Evolutionary conservation across 1,139 yeast genomes (phyloP), one percentile per base, ranked within the genome.

Genomic region (Pichia sp.): DNA sequence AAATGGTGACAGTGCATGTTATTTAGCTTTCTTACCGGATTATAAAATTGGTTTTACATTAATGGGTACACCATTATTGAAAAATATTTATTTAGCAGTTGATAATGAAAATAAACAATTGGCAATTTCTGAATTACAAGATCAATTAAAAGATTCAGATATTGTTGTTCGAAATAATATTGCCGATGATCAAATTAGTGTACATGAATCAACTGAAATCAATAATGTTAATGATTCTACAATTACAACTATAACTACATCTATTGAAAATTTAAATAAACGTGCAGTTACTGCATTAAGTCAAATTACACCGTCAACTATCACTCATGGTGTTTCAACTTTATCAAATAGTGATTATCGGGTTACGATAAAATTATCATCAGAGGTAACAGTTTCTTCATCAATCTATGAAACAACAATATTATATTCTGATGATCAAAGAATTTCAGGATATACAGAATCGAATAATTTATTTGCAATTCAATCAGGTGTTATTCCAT

Each of bases 21-120:
- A 66, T 39, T 67, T 86, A 45, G 72, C 74, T 18, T 66, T 86
- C 44, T 63, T 73, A 34, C 85, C 89, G 0, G 72, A 76, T 42
- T 66, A 71, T 4, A 53, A 56, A 18, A 55, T 68, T 3, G 89
- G 90, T 1, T 82, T 70, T 60, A 72, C 76, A 27, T 60, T 79
- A 1, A 65, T 87, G 38, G 95, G 95, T 1, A 66, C 79, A 8
- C 73, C 86, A 1, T 79, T 86, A 56, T 57, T 86, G 48, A 69
- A 72, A 47, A 70, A 73, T 44, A 67, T 77, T 30, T 86, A 81
- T 62, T 55, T 84, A 43, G 92, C 83, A 0, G 80, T 85, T 42
- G 94, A 86, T 63, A 74, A 78, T 54, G 87, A 76, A 28, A 79
- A 79, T 30, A 64, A 69, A 35, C 69, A 68, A 34, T 66, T 86